phyloP scores from a whole-genome alignment of 1,284 basidiomycete genomes.

The Singerocomus rubriflavus region DNA sequence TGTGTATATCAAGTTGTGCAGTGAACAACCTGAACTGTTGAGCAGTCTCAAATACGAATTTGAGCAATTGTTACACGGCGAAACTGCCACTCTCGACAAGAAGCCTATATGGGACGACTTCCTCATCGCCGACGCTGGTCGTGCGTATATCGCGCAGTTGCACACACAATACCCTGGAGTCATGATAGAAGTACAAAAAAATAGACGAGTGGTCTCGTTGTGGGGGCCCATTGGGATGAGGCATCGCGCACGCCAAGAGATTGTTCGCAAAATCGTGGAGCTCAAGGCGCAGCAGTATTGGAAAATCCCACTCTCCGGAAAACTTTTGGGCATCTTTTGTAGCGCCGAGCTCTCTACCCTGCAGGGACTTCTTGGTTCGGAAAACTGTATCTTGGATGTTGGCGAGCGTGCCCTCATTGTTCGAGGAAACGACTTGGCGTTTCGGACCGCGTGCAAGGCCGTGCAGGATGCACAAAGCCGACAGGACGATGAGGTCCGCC shows the following conservation, averaged over 20 bases:
- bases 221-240: constrained; percentile 47
- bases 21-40: constrained; percentile 45
- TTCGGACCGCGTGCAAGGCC: constrained; percentile 38
- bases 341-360: constrained; percentile 40
- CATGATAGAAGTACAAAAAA: constrained; percentile 41
- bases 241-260: constrained; percentile 36
- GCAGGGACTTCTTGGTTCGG: constrained; percentile 38
- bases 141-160: constrained; percentile 42
- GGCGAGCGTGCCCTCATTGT: constrained; percentile 32
- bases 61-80: constrained; percentile 58
- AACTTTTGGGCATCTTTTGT: constrained; percentile 44
- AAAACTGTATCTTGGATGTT: constrained; percentile 38
- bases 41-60: constrained; percentile 54
- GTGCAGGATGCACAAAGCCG: constrained; percentile 36
- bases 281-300: constrained; percentile 41
- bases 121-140: constrained; percentile 44
- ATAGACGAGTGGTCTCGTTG: constrained; percentile 46
- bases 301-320: constrained; percentile 44
- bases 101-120: constrained; percentile 61
- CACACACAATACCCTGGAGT: constrained; percentile 38
- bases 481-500: constrained; percentile 21
- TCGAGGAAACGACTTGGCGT: constrained; percentile 34
- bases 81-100: constrained; percentile 48
- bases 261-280: constrained; percentile 44
- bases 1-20: constrained; percentile 43